These are phyloP conservation scores for Coriaria nepalensis DNA, from an alignment of 306 rosid species.

Conservation along the genomic window DNA sequence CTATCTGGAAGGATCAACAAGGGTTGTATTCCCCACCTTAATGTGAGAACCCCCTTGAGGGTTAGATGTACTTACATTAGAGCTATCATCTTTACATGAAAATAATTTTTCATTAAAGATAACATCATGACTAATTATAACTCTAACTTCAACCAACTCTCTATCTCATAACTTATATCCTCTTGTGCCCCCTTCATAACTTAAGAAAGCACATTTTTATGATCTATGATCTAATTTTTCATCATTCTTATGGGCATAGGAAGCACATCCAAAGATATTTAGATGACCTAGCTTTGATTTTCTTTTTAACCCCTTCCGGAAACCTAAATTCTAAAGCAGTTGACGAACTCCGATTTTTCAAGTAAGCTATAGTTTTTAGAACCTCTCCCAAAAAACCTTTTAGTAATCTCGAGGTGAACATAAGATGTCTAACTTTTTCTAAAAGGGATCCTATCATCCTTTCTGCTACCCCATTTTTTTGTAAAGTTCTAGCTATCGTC, in stretches of 20 bases:
- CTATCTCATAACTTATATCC: not conserved
- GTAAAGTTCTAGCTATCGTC: not conserved
- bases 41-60: too few species aligned
- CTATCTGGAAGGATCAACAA: too few species aligned
- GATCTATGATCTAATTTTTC: constrained; percentile 1
- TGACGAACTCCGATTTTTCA: not conserved
- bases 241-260: not conserved
- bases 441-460: not conserved
- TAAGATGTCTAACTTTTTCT: not conserved
- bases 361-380: not conserved
- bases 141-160: too few species aligned
- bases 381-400: not conserved
- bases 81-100: too few species aligned
- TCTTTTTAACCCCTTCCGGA: not conserved
- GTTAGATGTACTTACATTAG: too few species aligned
- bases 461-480: not conserved
- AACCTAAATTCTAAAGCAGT: not conserved
- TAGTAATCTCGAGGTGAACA: not conserved
- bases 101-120: too few species aligned
- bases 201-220: not conserved
- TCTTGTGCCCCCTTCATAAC: not conserved
- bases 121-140: too few species aligned
- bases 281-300: not conserved
- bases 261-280: not conserved
- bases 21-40: too few species aligned